Conservation (phyloP, 2,329 filamentous ascomycete genomes). For the Neobulgaria alba region DNA sequence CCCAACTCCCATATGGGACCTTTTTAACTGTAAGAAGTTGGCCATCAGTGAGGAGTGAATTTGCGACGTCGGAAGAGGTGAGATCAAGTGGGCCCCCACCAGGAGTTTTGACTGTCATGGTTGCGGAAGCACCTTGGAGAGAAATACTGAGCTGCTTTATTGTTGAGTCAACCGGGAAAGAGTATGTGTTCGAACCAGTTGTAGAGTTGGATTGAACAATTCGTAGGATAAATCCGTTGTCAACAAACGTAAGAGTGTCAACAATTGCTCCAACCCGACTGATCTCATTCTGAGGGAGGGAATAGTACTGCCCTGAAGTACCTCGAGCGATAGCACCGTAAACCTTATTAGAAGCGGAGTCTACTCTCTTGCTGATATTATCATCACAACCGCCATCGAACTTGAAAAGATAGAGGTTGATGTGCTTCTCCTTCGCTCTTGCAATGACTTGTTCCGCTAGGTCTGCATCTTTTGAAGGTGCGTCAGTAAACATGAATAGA, state of each 20-base stretch:
- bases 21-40: background rate
- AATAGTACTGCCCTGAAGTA: background rate
- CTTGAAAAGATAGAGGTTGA: background rate
- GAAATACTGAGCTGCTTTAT: background rate
- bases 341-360: background rate
- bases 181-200: background rate
- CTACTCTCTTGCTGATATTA: background rate
- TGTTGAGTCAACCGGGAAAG: background rate
- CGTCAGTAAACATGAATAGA: background rate
- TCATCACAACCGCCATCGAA: background rate
- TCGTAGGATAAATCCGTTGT: background rate
- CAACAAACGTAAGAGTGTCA: background rate
- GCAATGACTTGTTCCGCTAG: background rate
- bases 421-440: background rate
- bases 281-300: background rate
- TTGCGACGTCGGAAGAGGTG: background rate
- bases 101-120: background rate
- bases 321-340: background rate
- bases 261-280: background rate
- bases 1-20: background rate
- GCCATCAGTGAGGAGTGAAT: background rate
- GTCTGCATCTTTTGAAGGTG: background rate
- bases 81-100: background rate
- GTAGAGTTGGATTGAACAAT: background rate
- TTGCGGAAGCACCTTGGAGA: background rate